Evolutionary conservation across 495 filamentous ascomycete genomes (phyloP), one percentile per base, ranked within the genome.

Genomic region (Entonaema liquescens): DNA sequence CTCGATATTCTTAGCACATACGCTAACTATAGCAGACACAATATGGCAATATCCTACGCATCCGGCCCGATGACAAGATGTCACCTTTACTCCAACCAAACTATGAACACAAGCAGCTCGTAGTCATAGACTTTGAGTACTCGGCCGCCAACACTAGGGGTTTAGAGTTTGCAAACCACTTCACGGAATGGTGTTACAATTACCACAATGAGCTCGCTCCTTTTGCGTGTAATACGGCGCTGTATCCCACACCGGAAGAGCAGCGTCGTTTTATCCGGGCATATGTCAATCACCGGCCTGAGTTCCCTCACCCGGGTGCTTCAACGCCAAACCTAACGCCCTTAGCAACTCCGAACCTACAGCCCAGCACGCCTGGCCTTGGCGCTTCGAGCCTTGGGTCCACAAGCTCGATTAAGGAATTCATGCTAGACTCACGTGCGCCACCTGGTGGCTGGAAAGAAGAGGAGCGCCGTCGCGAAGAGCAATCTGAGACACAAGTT

Each of bases 41-140:
- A 89, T 98, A 98, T 76, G 95, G 95, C 59, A 99, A 99, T 75
- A 92, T 99, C 55, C 88, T 99, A 28, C 91, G 95, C n/a, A 83
- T 98, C 72, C 86, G 91, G 52, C 94, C 96, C 4, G 86, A 87
- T 55, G 90, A 91, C 47, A 87, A 96, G 70, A 84, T 83, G 61
- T 98, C 94, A 0, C 96, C 96, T 1, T 86, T 98, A 21, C 89
- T 98, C 7, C 86, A 92, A 33, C 96, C 95, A 0, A 87, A 90
- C 40, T 97, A 97, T 75, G 89, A 94, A 70, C 95, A 99, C 81
- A 97, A 94, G 78, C 94, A 95, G 75, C 87, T 99, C 4, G 84
- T 97, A 2, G 95, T 99, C 59, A 99, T 99, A 74, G 95, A 99
- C 79, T 99, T 99, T 73, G 95, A 99, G 77, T 99, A 99, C 76